Conservation (phyloP, 176 grass and related monocot genomes). For the Guadua angustifolia region DNA sequence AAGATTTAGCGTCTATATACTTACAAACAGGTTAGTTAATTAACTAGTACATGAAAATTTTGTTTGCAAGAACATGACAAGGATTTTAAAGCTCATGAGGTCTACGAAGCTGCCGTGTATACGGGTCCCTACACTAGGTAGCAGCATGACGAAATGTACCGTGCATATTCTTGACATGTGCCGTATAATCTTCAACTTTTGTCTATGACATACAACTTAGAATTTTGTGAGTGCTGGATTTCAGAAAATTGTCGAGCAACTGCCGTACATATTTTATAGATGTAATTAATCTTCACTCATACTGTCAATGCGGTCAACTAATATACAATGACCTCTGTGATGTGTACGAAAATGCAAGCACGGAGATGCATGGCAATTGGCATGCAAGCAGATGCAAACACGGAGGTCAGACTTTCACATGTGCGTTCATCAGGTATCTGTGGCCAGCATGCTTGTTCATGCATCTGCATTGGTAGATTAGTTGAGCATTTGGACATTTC, state of each 20-base stretch:
- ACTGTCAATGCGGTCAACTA: not conserved
- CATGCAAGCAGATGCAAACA: not conserved
- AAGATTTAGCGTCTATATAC: too few relatives aligned
- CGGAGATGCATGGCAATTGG: not conserved
- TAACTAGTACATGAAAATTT: not conserved
- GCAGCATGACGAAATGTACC: conserved; percentile 37
- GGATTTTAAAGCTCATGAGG: not conserved
- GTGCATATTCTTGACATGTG: not conserved
- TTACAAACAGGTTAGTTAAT: not conserved
- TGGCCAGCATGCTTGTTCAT: not conserved
- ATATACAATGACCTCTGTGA: not conserved
- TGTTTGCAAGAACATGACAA: conserved; percentile 50
- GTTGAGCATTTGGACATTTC: conserved; percentile 28
- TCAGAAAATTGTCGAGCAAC: conserved; percentile 32
- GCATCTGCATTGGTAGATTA: conserved; percentile 22
- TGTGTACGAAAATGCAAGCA: conserved; percentile 1
- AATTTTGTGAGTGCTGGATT: conserved; percentile 5
- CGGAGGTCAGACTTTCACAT: conserved; percentile 31
- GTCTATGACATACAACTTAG: not conserved
- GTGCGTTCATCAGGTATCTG: not conserved
- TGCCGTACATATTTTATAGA: not conserved
- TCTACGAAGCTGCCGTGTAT: conserved; percentile 18
- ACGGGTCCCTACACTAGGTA: conserved; percentile 36
- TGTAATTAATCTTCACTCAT: too few relatives aligned
- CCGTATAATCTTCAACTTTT: conserved; percentile 30